Evolutionary conservation across 371 early-diverging fungal species (phyloP), one percentile per base, ranked within the genome.

Genomic region (Coemansia sp.): DNA sequence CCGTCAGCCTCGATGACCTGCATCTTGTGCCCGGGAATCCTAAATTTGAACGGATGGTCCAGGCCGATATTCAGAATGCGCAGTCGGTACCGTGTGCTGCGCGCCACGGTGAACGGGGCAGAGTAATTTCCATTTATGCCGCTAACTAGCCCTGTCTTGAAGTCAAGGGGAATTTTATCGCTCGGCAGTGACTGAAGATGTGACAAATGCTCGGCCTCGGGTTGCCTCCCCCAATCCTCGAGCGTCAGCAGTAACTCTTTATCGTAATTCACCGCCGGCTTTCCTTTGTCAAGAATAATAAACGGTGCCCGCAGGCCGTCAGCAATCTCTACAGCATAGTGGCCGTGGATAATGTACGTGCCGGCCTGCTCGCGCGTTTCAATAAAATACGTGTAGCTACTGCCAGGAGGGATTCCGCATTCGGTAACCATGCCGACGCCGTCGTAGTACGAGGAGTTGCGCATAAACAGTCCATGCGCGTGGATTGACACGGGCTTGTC

Each of bases 1-100:
- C 93, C 93, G 56, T 93, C 93, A n/a, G 84, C 77, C 80, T 92
- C 93, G 48, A 91, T 88, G 8, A 93, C 80, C 38, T 82, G 82
- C 76, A 93, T 72, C 11, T 73, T 70, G 70, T 92, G 93, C 11
- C 87, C 88, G 50, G 87, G 89, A 57, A 93, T 84, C 66, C 83
- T 81, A 67, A 93, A 81, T 61, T 84, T 81, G 81, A 87, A 91
- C 82, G 83, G 86, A 51, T 87, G 81, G 41, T 88, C 80, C 9
- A 87, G 82, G 30, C 87, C 83, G 82, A 88, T 87, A 57, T 86
- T 88, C 79, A 92, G 82, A 36, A 94, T 47, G n/a, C 92, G 89
- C 59, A 94, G 78, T 52, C 93, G 90, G 68, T 92, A 92, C n/a
- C 83, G 86, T 75, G 85, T 88, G n/a, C 89, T 88, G 9, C 90